phyloP scores from a whole-genome alignment of 352 stramenopile species.

The Phytophthora fragariae region DNA sequence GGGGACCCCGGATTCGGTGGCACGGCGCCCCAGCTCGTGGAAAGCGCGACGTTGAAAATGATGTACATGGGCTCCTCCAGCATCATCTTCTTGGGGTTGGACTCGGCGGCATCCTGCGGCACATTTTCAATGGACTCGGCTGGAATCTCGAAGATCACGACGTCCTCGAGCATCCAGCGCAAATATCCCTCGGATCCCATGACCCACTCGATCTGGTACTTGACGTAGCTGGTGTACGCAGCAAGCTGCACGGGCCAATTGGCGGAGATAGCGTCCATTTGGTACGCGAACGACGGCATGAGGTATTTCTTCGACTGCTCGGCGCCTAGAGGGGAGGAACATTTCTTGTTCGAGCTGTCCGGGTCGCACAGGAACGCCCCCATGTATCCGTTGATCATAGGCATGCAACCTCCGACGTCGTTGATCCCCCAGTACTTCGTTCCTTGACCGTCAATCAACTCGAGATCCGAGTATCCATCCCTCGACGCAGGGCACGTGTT shows the following conservation, averaged over 20 bases:
- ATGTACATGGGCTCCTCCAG: conserved; percentile 73
- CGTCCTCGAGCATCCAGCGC: conserved; percentile 57
- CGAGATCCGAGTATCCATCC: conserved; percentile 51
- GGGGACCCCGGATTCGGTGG: conserved; percentile 53
- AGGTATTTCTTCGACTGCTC: conserved; percentile 41
- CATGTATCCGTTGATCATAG: conserved; percentile 59
- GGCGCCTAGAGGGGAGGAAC: conserved; percentile 31
- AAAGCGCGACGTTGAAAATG: conserved; percentile 76
- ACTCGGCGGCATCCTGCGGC: conserved; percentile 40
- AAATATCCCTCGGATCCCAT: conserved; percentile 59
- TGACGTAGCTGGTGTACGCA: conserved; percentile 57
- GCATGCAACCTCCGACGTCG: conserved; percentile 56
- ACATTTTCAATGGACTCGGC: conserved; percentile 51
- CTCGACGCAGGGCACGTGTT: conserved; percentile 59
- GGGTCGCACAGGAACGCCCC: conserved; percentile 56
- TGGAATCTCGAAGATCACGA: conserved; percentile 66
- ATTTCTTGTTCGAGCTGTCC: conserved; percentile 52
- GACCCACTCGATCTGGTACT: conserved; percentile 72
- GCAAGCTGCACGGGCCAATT: conserved; percentile 51
- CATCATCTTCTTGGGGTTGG: conserved; percentile 65
- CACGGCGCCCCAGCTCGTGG: conserved; percentile 50
- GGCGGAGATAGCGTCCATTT: conserved; percentile 70
- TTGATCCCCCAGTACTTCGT: conserved; percentile 64
- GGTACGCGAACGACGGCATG: conserved; percentile 60
- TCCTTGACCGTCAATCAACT: conserved; percentile 49